Evolutionary conservation across 345 rosid species (phyloP).

Genomic region (Trapa bicornis): DNA sequence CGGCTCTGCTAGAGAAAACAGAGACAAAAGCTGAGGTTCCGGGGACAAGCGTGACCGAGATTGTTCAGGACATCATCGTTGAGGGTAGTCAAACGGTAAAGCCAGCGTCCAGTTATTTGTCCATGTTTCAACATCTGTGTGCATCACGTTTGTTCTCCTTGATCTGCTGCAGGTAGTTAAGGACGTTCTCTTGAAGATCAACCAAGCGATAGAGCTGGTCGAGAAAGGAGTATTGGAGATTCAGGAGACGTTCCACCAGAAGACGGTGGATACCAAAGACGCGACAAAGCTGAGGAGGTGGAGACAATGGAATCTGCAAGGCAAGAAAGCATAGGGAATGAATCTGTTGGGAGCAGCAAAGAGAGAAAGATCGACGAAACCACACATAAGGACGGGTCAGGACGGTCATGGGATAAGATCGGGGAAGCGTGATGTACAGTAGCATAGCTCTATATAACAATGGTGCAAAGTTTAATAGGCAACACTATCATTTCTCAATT

Average conservation of each 20-base stretch:
- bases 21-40: constrained; percentile 52
- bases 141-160: background rate
- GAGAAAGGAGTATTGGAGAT: constrained; percentile 78
- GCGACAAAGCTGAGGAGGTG: constrained; percentile 24
- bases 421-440: background rate
- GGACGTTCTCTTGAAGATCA: constrained; percentile 73
- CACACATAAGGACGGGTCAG: background rate
- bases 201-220: constrained; percentile 79
- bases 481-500: background rate
- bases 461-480: background rate
- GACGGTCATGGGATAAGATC: no score
- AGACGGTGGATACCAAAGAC: constrained; percentile 20
- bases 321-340: constrained; percentile 3
- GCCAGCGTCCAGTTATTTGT: constrained; percentile 2
- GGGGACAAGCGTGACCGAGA: constrained; percentile 64
- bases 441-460: background rate
- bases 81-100: constrained; percentile 65
- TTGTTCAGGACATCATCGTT: constrained; percentile 75
- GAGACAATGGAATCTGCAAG: constrained; percentile 20
- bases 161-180: constrained; percentile 43
- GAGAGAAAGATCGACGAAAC: background rate
- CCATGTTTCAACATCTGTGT: background rate
- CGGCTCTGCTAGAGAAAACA: constrained; percentile 26
- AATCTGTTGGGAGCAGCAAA: constrained; percentile 3
- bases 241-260: constrained; percentile 49